Evolutionary conservation across 768 basidiomycete species (phyloP), one percentile per base, ranked within the genome.

Genomic region (Suillus bovinus): DNA sequence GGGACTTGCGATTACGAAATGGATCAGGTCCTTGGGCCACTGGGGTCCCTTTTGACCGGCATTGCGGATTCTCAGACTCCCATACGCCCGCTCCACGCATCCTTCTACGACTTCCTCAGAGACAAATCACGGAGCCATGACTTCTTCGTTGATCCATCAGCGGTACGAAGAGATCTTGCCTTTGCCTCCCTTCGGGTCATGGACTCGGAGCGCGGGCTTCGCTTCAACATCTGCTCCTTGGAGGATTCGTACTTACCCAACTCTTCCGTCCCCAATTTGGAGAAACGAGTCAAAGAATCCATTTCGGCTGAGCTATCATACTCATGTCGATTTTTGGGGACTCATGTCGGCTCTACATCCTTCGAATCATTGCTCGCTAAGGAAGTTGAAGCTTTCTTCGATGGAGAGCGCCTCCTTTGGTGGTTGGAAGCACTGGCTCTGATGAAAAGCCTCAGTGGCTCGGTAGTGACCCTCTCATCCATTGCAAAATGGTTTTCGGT

Each of bases 271-370:
- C 59, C 59, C 0, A 65, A 69, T 16, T 44, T 67, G 1, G 22
- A 54, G 1, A 11, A 34, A 3, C 58, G 60, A 9, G 67, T 75
- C 9, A 46, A 67, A 8, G 42, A 60, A 0, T 55, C 33, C 11
- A 76, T 78, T 33, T 46, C 74, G 1, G 41, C 63, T 8, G 53
- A 68, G 2, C 59, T 78, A 22, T 65, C 63, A 1, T 77, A 78
- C 63, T 64, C 75, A 27, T 75, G 77, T 61, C 60, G 63, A 27
- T 74, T 63, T 42, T 78, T 74, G 74, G 70, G 62, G 1, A 61
- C 69, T 46, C 77, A 79, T 63, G 54, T 77, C 10, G 24, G 42
- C 2, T 58, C 52, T 13, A 52, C 62, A 9, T 27, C 54, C 1
- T 49, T 56, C 27, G 27, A 61, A 27, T 5, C 39, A 1, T 16